Evolutionary conservation across 2,329 filamentous ascomycete species (phyloP).

Genomic region (Arthrobotrys megalospora): DNA sequence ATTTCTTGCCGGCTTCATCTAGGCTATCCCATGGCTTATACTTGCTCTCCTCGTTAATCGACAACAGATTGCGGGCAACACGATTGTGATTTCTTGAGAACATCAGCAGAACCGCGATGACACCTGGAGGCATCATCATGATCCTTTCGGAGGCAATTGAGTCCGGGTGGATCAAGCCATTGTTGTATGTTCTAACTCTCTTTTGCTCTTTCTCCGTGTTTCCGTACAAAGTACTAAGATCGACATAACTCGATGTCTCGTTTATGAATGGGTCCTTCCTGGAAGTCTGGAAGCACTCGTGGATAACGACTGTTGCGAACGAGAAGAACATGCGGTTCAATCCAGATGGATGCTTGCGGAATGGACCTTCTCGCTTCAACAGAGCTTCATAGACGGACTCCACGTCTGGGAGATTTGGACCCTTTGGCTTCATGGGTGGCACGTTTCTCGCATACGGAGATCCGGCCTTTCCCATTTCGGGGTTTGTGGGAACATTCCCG

Average conservation of each 20-base stretch:
- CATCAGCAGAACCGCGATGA: slow-evolving; percentile 77
- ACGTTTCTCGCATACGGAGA: slow-evolving; percentile 79
- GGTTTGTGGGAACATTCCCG: slow-evolving; percentile 74
- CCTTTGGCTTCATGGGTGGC: slow-evolving; percentile 70
- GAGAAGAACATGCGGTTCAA: slow-evolving; percentile 78
- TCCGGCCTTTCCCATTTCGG: slow-evolving; percentile 76
- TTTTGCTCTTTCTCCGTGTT: slow-evolving; percentile 77
- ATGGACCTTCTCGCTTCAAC: slow-evolving; percentile 72
- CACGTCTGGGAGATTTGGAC: slow-evolving; percentile 70
- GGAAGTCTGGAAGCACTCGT: slow-evolving; percentile 77
- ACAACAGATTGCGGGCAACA: slow-evolving; percentile 74
- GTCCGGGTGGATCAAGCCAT: slow-evolving; percentile 79
- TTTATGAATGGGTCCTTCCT: slow-evolving; percentile 76
- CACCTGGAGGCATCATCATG: slow-evolving; percentile 78
- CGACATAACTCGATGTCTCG: slow-evolving; percentile 81
- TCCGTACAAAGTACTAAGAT: slow-evolving; percentile 81
- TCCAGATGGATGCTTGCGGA: slow-evolving; percentile 73
- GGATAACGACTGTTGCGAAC: slow-evolving; percentile 69
- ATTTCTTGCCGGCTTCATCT: slow-evolving; percentile 66
- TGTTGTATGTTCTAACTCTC: slow-evolving; percentile 74
- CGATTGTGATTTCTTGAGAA: slow-evolving; percentile 81
- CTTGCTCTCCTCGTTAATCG: slow-evolving; percentile 77
- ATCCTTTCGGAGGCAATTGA: slow-evolving; percentile 78
- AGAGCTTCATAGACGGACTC: slow-evolving; percentile 70
- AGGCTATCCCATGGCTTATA: slow-evolving; percentile 68